Base-by-base conservation (phyloP, 2,329 filamentous ascomycete genomes). In the Paecilomyces niveus region DNA sequence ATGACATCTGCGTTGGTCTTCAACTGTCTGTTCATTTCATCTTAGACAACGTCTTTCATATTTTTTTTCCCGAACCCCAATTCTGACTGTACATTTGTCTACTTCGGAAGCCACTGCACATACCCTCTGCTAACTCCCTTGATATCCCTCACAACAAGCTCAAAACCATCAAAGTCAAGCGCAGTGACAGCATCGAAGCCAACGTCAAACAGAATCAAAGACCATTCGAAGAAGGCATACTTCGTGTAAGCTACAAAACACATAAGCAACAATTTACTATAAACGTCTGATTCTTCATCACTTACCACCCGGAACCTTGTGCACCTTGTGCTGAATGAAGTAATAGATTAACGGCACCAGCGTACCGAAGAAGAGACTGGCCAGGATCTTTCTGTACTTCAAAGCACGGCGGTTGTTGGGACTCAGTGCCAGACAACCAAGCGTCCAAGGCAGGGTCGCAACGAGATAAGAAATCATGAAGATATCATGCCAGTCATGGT, bases 401-500 rank as follows among this genome's bases (percentile, higher is more conserved):
- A 97, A 83, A 6, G 94, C 90, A 62, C 80, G 84, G 11, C 87
- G 82, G 72, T 97, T 96, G 58, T 87, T 85, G 10, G 93, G 92
- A 75, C 92, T 97, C 55, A 97, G 78, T 4, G 89, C 86, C 61
- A 97, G 83, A 74, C 93, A 97, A 54, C 94, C 94, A 54, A 91
- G 75, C 1, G 93, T 99, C 94, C 94, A 99, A 1, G 94, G 94
- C 57, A 99, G 81, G 2, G 94, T 97, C 33, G 91, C 89, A 53
- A 99, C 88, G 58, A 99, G 81, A 75, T 99, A 99, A 13, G 92
- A 95, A 66, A 99, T 97, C 94, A 99, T 99, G 74, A 99, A 93
- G 62, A 97, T 93, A 70, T 99, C 94, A 74, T 99, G 94, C 92
- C 92, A 97, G 75, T 96, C 87, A 75, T 99, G 94, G 73, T 97